phyloP scores from a whole-genome alignment of 768 basidiomycete genomes.

The Hysterangium stoloniferum region DNA sequence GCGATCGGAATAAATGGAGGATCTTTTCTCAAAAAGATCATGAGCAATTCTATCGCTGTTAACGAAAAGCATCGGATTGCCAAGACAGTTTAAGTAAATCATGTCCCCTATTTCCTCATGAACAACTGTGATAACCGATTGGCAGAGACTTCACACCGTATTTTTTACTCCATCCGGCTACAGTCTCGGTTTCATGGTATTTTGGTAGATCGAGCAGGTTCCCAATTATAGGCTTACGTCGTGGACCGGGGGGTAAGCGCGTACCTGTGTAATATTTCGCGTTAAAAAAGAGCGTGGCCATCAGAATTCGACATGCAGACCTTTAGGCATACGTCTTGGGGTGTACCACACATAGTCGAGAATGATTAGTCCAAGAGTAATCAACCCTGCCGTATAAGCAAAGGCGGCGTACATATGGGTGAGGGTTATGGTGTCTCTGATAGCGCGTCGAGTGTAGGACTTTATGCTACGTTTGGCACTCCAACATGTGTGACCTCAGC shows the following conservation, averaged over 20 bases:
- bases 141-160: constrained; percentile 14
- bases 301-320: too few species aligned
- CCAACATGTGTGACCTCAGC: too few species aligned
- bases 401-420: too few species aligned
- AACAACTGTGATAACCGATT: neutral
- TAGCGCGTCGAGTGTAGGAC: too few species aligned
- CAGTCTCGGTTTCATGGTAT: constrained; percentile 15
- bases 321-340: too few species aligned
- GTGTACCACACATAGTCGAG: too few species aligned
- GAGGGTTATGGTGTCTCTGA: too few species aligned
- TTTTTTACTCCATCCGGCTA: constrained; percentile 14
- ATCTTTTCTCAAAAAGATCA: constrained; percentile 64
- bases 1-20: constrained; percentile 69
- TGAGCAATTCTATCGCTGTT: constrained; percentile 49
- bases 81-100: constrained; percentile 56
- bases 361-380: too few species aligned
- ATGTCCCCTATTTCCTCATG: constrained; percentile 40
- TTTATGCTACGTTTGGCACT: too few species aligned
- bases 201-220: constrained; percentile 20
- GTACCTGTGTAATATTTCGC: neutral
- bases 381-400: too few species aligned
- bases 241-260: constrained; percentile 19
- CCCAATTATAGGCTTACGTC: constrained; percentile 17
- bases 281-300: too few species aligned
- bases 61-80: constrained; percentile 61